Conservation (phyloP, 148 eudicot species). For the Vaccinium vitisidaea region DNA sequence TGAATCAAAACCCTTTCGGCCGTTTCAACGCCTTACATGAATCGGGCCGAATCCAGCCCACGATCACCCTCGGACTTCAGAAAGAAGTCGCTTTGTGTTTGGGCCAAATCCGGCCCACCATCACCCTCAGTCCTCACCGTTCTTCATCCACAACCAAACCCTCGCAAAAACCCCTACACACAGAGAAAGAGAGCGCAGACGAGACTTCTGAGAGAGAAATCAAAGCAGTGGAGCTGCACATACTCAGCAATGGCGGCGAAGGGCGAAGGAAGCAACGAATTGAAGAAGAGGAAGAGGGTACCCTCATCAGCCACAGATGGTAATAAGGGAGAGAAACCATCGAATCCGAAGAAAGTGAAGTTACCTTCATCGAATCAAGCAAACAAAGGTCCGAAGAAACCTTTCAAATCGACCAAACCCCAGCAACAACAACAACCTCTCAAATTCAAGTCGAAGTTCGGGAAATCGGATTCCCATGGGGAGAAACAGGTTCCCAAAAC, state of each 20-base stretch:
- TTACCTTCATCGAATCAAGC: slow-evolving; percentile 18
- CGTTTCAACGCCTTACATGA: no score
- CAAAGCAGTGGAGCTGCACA: not conserved
- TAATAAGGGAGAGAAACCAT: slow-evolving; percentile 8
- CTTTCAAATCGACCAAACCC: slow-evolving; percentile 19
- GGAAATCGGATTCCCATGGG: slow-evolving; percentile 13
- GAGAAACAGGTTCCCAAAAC: slow-evolving; percentile 20
- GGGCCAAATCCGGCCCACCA: not conserved
- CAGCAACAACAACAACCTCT: not conserved
- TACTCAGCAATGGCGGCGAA: slow-evolving; percentile 26
- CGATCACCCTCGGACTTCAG: not conserved
- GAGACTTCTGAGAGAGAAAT: not conserved
- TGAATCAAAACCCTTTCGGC: no score
- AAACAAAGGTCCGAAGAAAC: slow-evolving; percentile 31
- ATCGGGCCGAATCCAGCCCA: not conserved
- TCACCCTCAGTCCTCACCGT: not conserved
- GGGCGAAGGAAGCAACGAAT: slow-evolving; percentile 13
- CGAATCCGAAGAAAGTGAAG: slow-evolving; percentile 36
- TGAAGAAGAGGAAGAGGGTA: slow-evolving; percentile 49
- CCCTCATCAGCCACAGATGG: slow-evolving; percentile 21
- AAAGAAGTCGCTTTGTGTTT: not conserved
- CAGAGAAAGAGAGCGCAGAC: not conserved
- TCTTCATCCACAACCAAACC: slow-evolving; percentile 17
- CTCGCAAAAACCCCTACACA: slow-evolving; percentile 2
- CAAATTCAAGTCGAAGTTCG: slow-evolving; percentile 11